Percentiles rank a stretch among this genome's conserved stretches.
These are phyloP conservation scores for Phytophthora crassamura DNA, from an alignment of 352 stramenopile species.

Conservation along the genomic window DNA sequence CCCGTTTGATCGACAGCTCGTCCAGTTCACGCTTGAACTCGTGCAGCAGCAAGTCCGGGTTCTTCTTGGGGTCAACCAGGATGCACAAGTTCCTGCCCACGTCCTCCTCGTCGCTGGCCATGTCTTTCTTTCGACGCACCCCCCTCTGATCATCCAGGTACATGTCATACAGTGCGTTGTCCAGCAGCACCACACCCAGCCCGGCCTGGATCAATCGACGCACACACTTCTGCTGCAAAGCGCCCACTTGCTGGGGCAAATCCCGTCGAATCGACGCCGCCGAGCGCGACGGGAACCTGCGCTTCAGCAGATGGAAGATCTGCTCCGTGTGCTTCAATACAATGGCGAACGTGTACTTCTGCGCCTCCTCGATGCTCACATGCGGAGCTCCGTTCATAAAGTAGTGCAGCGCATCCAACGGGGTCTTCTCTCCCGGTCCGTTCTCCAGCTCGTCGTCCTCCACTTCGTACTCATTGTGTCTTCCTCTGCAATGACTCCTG, in stretches of 20 bases:
- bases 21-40: constrained; percentile 91
- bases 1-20: constrained; percentile 84
- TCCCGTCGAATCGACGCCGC: constrained; percentile 71
- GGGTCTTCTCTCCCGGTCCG: constrained; percentile 15
- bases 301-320: constrained; percentile 68
- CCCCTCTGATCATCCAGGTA: constrained; percentile 40
- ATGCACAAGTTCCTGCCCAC: constrained; percentile 78
- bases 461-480: constrained; percentile 19
- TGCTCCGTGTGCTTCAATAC: constrained; percentile 86
- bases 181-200: constrained; percentile 71
- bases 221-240: constrained; percentile 85
- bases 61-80: constrained; percentile 85
- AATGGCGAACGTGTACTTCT: constrained; percentile 91
- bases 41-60: constrained; percentile 78
- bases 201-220: constrained; percentile 82
- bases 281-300: constrained; percentile 76
- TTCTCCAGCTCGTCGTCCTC: constrained; percentile 27
- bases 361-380: constrained; percentile 84
- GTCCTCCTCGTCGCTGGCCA: constrained; percentile 57
- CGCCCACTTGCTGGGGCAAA: constrained; percentile 69
- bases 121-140: constrained; percentile 13
- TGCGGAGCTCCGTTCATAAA: constrained; percentile 56
- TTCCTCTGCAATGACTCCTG: not conserved
- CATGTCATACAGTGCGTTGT: constrained; percentile 72
- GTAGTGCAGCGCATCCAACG: constrained; percentile 34